These are phyloP conservation scores for Syzygium aqueum DNA, from an alignment of 345 rosid species.

Conservation along the genomic window DNA sequence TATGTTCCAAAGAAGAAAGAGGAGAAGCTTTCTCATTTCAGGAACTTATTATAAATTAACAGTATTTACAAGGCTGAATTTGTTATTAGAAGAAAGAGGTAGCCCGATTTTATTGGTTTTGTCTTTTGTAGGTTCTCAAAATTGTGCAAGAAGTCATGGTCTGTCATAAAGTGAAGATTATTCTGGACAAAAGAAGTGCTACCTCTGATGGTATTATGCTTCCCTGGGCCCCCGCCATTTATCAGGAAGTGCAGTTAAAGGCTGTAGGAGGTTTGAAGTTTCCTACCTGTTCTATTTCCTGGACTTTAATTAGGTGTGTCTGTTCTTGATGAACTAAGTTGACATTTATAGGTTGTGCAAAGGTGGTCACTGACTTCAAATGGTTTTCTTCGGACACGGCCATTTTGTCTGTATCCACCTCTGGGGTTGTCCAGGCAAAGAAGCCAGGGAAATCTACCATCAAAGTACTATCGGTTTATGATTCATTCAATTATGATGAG, in stretches of 20 bases:
- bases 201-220: conserved; percentile 38
- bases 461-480: conserved; percentile 68
- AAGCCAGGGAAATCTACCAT: conserved; percentile 80
- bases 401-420: conserved; percentile 56
- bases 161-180: conserved; percentile 63
- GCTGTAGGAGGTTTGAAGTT: conserved; percentile 65
- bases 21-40: background rate
- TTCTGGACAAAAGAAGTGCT: conserved; percentile 27
- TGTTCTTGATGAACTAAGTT: background rate
- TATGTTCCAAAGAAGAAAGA: background rate
- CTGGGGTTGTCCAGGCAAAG: conserved; percentile 76
- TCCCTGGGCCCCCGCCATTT: conserved; percentile 78
- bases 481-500: conserved; percentile 82
- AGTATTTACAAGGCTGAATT: background rate
- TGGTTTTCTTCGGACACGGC: conserved; percentile 82
- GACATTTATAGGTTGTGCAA: conserved; percentile 61
- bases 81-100: background rate
- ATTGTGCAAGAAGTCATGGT: conserved; percentile 68
- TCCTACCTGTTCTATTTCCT: background rate
- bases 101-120: background rate
- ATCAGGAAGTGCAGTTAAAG: conserved; percentile 76
- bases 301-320: background rate
- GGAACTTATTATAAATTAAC: background rate
- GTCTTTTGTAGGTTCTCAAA: conserved; percentile 49
- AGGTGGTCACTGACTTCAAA: conserved; percentile 64